A percentile compares a stretch with the other conserved stretches of the same genome.
Evolutionary conservation across 1,284 basidiomycete genomes (phyloP).

Genomic region (Ganoderma leucocontextum): DNA sequence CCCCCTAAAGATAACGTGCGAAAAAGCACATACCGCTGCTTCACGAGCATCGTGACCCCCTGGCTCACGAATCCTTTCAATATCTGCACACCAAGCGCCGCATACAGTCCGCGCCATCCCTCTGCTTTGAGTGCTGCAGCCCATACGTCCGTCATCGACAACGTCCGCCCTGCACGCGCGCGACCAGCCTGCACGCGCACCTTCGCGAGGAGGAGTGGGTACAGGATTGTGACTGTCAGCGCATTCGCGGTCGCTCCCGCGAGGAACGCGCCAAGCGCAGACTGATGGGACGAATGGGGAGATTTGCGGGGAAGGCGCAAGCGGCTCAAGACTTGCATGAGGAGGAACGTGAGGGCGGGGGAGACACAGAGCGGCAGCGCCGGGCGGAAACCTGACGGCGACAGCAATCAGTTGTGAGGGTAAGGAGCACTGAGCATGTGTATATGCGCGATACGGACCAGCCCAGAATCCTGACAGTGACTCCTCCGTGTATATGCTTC

Average conservation of each 20-base stretch:
- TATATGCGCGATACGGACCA: constrained; percentile 43
- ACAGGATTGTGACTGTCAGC: constrained; percentile 53
- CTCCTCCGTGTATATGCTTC: constrained; percentile 53
- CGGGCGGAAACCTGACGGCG: constrained; percentile 54
- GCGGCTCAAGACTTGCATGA: constrained; percentile 60
- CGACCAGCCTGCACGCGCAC: constrained; percentile 56
- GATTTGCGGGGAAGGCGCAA: constrained; percentile 29
- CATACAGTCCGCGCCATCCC: constrained; percentile 54
- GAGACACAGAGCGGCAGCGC: constrained; percentile 59
- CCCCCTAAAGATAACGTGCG: background rate
- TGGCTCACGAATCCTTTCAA: constrained; percentile 63
- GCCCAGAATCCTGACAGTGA: constrained; percentile 63
- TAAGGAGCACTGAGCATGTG: background rate
- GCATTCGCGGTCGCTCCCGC: constrained; percentile 59
- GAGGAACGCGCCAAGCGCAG: constrained; percentile 55
- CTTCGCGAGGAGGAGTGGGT: constrained; percentile 66
- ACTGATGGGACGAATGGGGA: background rate
- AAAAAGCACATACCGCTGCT: constrained; percentile 51
- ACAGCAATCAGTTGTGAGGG: background rate
- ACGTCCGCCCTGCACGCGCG: constrained; percentile 24
- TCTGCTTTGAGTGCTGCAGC: constrained; percentile 32
- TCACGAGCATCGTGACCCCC: constrained; percentile 64
- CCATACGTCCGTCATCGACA: constrained; percentile 37
- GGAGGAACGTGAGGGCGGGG: constrained; percentile 60
- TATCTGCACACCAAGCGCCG: constrained; percentile 60